Conservation (phyloP, 1,284 basidiomycete species). For the Apiotrichum akiyoshidainum region DNA sequence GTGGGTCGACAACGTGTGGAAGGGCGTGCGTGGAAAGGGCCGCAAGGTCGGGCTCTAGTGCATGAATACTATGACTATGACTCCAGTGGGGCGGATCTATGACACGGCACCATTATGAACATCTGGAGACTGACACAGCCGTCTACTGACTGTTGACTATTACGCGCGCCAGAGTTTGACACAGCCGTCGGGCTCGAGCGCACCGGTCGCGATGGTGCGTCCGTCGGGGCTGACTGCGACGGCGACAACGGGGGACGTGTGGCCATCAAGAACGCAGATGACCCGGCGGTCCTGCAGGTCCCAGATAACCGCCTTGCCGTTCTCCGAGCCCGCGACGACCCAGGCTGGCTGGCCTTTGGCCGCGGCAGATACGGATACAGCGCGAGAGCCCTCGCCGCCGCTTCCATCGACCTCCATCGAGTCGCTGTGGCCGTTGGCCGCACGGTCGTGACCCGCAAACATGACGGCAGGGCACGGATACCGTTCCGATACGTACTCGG, state of each 20-base stretch:
- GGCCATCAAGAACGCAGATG: slow-evolving; percentile 64
- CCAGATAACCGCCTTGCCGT: slow-evolving; percentile 83
- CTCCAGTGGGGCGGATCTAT: neutral
- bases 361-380: neutral
- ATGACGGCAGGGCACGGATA: slow-evolving; percentile 38
- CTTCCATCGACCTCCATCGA: slow-evolving; percentile 9
- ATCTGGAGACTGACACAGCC: no score
- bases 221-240: slow-evolving; percentile 36
- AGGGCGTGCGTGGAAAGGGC: slow-evolving; percentile 40
- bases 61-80: neutral
- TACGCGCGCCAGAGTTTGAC: slow-evolving; percentile 13
- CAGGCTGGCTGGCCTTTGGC: slow-evolving; percentile 43
- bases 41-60: slow-evolving; percentile 24
- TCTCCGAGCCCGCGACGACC: slow-evolving; percentile 86
- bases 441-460: slow-evolving; percentile 16
- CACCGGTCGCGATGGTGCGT: slow-evolving; percentile 14
- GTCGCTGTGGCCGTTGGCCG: slow-evolving; percentile 1
- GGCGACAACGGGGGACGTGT: slow-evolving; percentile 37
- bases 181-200: slow-evolving; percentile 18
- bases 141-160: no score
- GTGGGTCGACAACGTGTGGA: slow-evolving; percentile 48
- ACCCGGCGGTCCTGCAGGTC: slow-evolving; percentile 80
- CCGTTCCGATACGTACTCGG: slow-evolving; percentile 31
- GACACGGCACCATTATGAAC: no score
- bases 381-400: neutral